Percentiles rank a stretch among this genome's conserved stretches.
Conservation (phyloP, 495 filamentous ascomycete genomes). For the Penicillium egyptiacum region DNA sequence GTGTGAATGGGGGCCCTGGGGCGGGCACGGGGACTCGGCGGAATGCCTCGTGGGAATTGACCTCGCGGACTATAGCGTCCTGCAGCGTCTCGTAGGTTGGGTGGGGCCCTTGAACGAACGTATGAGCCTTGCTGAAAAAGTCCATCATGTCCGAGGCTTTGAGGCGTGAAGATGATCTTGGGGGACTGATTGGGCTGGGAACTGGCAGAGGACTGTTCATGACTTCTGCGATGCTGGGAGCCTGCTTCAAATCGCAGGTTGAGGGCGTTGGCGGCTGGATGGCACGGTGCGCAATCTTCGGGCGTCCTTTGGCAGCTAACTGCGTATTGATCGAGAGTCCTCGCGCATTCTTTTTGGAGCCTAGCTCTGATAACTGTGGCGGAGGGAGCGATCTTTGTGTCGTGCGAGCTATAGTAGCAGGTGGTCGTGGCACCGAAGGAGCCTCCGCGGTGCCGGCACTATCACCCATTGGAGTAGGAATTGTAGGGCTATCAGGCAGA, state of each 20-base stretch:
- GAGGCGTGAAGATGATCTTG: conserved; percentile 27
- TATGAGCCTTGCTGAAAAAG: conserved; percentile 43
- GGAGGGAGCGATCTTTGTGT: conserved; percentile 19
- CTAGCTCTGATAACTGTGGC: conserved; percentile 17
- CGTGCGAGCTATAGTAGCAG: conserved; percentile 15
- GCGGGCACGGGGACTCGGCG: conserved; percentile 37
- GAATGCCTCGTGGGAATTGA: conserved; percentile 52
- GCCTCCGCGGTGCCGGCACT: conserved; percentile 12
- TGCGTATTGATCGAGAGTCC: conserved; percentile 48
- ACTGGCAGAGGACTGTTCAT: conserved; percentile 44
- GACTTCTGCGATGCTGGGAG: conserved; percentile 47
- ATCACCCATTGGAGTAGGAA: conserved; percentile 27
- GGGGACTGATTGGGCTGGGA: conserved; percentile 20
- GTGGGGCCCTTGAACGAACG: conserved; percentile 33
- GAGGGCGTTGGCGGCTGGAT: conserved; percentile 47
- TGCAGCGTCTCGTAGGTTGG: conserved; percentile 48
- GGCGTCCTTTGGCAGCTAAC: conserved; percentile 33
- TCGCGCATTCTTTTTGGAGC: conserved; percentile 41
- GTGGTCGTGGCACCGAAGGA: conserved; percentile 7
- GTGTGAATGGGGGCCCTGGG: conserved; percentile 41
- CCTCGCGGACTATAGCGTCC: conserved; percentile 49
- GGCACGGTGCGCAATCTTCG: conserved; percentile 41
- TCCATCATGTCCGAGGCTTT: conserved; percentile 48
- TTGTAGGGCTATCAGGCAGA: conserved; percentile 44
- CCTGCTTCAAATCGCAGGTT: conserved; percentile 24